Evolutionary conservation across 805 yeast species (phyloP).

Genomic region (Candida schatavii): DNA sequence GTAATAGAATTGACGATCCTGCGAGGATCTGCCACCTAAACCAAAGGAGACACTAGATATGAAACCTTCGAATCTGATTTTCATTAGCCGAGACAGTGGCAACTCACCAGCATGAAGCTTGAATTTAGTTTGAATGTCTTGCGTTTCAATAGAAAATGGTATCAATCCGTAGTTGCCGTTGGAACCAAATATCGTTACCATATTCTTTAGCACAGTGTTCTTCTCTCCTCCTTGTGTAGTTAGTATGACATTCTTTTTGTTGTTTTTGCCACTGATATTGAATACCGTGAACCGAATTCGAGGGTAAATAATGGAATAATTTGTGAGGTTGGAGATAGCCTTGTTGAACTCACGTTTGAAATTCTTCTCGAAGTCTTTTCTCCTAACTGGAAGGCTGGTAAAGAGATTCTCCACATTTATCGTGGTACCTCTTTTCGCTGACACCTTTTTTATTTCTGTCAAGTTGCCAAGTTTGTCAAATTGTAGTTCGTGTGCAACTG

Average conservation of each 20-base stretch:
- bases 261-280: conserved; percentile 37
- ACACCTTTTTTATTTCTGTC: conserved; percentile 32
- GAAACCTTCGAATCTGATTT: conserved; percentile 50
- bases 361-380: conserved; percentile 67
- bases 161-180: conserved; percentile 58
- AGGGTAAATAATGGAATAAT: conserved; percentile 61
- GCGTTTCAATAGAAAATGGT: conserved; percentile 43
- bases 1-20: conserved; percentile 73
- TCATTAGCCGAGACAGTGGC: conserved; percentile 10
- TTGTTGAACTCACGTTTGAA: conserved; percentile 69
- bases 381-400: conserved; percentile 73
- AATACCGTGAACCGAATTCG: conserved; percentile 58
- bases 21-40: conserved; percentile 59
- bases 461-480: conserved; percentile 59
- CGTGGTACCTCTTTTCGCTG: conserved; percentile 69
- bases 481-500: conserved; percentile 55
- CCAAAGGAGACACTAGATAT: conserved; percentile 81
- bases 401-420: conserved; percentile 61
- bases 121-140: conserved; percentile 24
- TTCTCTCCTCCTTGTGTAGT: conserved; percentile 56
- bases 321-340: conserved; percentile 60
- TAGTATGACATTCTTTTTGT: conserved; percentile 51
- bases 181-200: conserved; percentile 70
- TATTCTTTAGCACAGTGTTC: conserved; percentile 42
- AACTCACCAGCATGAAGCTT: conserved; percentile 12